Evolutionary conservation across 179 eudicot species (phyloP).

Genomic region (Monotropa hypopitys): DNA sequence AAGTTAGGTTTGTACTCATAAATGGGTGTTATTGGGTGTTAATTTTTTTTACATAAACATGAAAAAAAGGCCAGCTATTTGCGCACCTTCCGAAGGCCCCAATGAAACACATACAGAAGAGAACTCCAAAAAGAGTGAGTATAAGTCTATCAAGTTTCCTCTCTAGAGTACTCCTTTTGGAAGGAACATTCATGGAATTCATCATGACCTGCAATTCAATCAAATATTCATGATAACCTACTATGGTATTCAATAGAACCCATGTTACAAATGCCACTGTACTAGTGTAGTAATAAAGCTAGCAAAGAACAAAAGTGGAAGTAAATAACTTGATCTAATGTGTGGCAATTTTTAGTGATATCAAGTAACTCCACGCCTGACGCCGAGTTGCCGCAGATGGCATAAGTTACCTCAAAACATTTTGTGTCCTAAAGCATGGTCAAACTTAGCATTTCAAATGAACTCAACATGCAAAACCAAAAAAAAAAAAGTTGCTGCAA

Average conservation of each 20-base stretch:
- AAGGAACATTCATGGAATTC: conserved; percentile 99
- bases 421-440: not conserved
- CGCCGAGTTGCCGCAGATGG: not conserved
- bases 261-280: not conserved
- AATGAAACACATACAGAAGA: conserved; percentile 75
- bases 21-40: no score
- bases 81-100: conserved; percentile 92
- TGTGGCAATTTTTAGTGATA: not conserved
- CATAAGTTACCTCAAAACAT: not conserved
- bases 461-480: not conserved
- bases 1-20: no score
- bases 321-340: not conserved
- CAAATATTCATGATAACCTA: not conserved
- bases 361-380: not conserved
- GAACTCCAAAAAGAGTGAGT: conserved; percentile 63
- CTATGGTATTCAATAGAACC: conserved; percentile 5
- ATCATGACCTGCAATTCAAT: conserved; percentile 77
- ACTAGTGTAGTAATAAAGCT: not conserved
- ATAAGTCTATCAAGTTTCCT: conserved; percentile 95
- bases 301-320: not conserved
- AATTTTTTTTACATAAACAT: no score
- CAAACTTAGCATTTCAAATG: not conserved
- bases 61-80: conserved; percentile 5
- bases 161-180: conserved; percentile 95
- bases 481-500: not conserved